These are phyloP conservation scores for Penicillium digitatum DNA, from an alignment of 2,329 filamentous ascomycete species.

Conservation along the genomic window DNA sequence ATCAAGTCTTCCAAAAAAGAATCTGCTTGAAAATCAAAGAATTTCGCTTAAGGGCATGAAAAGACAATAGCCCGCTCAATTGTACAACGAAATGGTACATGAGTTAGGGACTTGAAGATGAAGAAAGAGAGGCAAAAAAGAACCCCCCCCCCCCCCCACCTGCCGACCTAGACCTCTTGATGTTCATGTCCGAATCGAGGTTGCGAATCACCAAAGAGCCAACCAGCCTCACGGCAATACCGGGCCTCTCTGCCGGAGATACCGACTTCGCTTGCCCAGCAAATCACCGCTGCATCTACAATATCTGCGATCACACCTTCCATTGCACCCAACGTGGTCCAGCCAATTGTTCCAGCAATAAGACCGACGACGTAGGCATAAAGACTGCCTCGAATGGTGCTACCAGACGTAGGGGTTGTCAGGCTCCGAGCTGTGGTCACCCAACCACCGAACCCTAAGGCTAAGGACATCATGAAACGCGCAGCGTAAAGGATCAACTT, in stretches of 20 bases:
- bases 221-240: slow-evolving; percentile 88
- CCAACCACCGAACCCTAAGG: slow-evolving; percentile 93
- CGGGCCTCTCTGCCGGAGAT: slow-evolving; percentile 60
- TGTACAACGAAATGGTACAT: background rate
- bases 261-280: slow-evolving; percentile 84
- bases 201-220: slow-evolving; percentile 68
- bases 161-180: slow-evolving; percentile 14
- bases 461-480: slow-evolving; percentile 83
- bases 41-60: background rate
- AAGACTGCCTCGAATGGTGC: slow-evolving; percentile 65
- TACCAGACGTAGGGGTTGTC: slow-evolving; percentile 51
- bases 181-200: slow-evolving; percentile 13
- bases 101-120: background rate
- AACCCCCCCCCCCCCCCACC: background rate
- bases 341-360: slow-evolving; percentile 90
- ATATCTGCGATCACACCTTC: slow-evolving; percentile 84
- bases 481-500: slow-evolving; percentile 90
- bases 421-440: slow-evolving; percentile 83
- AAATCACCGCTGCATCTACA: slow-evolving; percentile 82
- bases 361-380: slow-evolving; percentile 94
- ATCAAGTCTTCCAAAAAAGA: background rate
- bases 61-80: slow-evolving; percentile 2
- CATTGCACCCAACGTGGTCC: slow-evolving; percentile 86
- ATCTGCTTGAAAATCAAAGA: background rate
- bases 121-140: background rate